Evolutionary conservation across 441 rosid species (phyloP).

Genomic region (Capsella rubella): DNA sequence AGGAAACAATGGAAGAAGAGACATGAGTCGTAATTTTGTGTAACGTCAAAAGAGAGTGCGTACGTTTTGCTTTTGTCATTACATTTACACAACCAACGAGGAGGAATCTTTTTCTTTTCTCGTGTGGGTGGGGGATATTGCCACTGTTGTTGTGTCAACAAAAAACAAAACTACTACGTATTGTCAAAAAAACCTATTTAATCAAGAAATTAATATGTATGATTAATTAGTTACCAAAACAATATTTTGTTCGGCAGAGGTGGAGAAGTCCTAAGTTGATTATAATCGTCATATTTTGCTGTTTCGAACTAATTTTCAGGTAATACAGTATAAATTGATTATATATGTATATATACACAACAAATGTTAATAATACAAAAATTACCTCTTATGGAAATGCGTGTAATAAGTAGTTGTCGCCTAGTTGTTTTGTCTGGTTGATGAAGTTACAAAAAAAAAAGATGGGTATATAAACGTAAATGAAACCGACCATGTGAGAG

Average conservation of each 20-base stretch:
- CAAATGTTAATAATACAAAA: neutral
- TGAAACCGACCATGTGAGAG: slow-evolving; percentile 36
- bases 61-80: slow-evolving; percentile 43
- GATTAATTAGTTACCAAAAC: no score
- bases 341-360: no score
- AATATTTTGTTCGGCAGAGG: no score
- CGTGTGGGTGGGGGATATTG: slow-evolving; percentile 35
- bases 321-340: neutral
- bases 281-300: neutral
- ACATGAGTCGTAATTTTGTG: slow-evolving; percentile 26
- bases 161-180: neutral
- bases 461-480: slow-evolving; percentile 34
- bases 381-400: neutral
- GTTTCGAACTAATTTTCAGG: neutral
- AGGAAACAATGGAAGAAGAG: slow-evolving; percentile 7
- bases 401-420: slow-evolving; percentile 18
- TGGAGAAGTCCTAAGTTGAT: neutral
- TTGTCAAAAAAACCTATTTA: neutral
- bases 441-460: slow-evolving; percentile 3
- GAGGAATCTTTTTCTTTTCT: slow-evolving; percentile 37
- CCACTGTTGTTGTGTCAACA: slow-evolving; percentile 14
- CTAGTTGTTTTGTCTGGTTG: slow-evolving; percentile 33
- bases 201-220: no score
- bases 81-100: slow-evolving; percentile 40
- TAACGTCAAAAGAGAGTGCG: slow-evolving; percentile 39